Conservation (phyloP, 2,329 filamentous ascomycete species). For the Thelonectria rubi region DNA sequence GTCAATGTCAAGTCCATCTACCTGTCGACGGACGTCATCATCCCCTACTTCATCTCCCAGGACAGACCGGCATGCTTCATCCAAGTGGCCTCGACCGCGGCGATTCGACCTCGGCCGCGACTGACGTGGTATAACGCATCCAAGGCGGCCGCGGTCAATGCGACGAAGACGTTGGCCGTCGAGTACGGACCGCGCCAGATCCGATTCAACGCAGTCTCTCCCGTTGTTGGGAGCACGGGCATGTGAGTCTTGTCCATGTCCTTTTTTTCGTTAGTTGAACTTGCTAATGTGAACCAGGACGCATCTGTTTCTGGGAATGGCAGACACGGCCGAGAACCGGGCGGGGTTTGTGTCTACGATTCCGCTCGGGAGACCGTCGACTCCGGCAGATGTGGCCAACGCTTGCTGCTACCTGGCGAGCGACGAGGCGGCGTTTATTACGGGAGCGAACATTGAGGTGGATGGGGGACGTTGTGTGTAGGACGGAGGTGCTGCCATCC, state of each 20-base stretch:
- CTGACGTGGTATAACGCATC: slow-evolving; percentile 76
- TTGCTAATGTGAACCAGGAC: slow-evolving; percentile 43
- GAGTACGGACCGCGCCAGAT: slow-evolving; percentile 79
- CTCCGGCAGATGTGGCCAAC: slow-evolving; percentile 74
- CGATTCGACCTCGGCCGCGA: slow-evolving; percentile 65
- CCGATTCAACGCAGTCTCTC: slow-evolving; percentile 76
- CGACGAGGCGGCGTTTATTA: slow-evolving; percentile 76
- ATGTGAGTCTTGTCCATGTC: slow-evolving; percentile 50
- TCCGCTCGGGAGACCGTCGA: slow-evolving; percentile 63
- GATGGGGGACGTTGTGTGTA: slow-evolving; percentile 45
- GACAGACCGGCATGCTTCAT: slow-evolving; percentile 69
- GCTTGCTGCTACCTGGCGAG: slow-evolving; percentile 75
- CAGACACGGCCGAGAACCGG: slow-evolving; percentile 69
- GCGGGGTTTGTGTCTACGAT: slow-evolving; percentile 63
- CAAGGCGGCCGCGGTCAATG: slow-evolving; percentile 72
- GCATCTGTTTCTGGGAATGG: slow-evolving; percentile 65
- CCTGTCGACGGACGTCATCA: slow-evolving; percentile 65
- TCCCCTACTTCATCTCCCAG: slow-evolving; percentile 68
- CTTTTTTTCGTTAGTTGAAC: background rate
- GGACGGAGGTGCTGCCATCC: background rate
- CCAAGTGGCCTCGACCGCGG: slow-evolving; percentile 72
- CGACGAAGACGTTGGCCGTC: slow-evolving; percentile 68
- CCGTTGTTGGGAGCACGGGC: slow-evolving; percentile 72
- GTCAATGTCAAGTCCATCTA: slow-evolving; percentile 77
- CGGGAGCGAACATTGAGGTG: slow-evolving; percentile 72